Base-by-base conservation (phyloP, 345 rosid genomes). In the Salix dunnii region DNA sequence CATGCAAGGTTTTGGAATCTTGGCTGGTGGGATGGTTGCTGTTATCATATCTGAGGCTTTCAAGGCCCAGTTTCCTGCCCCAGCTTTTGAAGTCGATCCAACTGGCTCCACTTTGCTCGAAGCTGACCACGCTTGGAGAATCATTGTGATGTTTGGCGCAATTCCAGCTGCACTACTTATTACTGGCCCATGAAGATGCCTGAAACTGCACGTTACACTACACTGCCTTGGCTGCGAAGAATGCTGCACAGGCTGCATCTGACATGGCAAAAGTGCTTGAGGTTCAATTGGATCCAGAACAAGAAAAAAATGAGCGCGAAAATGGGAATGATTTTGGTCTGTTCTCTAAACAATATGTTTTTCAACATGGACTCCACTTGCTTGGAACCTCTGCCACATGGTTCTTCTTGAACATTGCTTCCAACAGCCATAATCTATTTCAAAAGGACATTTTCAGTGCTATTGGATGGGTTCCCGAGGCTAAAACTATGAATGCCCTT, bases 161-260 rank as follows among this genome's bases (percentile, higher is more conserved):
- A 0, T 92, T 51, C 94, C 96, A 2, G 94, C 97, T 30, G 76
- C 73, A 0, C 73, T 12, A 91, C 97, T 21, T 91, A 85, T 78
- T 91, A 89, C 77, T 91, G 89, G 92, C 80, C 91, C 7, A 83
- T 84, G 89, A 83, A 88, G 84, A 92, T 92, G 94, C 95, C 97
- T 0, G 97, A 91, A 85, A 92, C 97, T 0, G 94, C 97, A 36
- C 91, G 92, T 13, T 92, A 91, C 89, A 89, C 97, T 92, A 91
- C 89, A 89, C 97, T 0, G 89, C 92, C 30, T 80, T 92, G 53
- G 87, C 91, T 2, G 88, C 91, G 53, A 91, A 84, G 85, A 87
- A 89, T 53, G 87, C 92, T 0, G 85, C 86, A 30, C 86, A 86
- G 82, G 97, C 92, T 0, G 90, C 97, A 0, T 58, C 85, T 0